Conservation (phyloP, 2,329 filamentous ascomycete species). For the Aspergillus puulaauensis region DNA sequence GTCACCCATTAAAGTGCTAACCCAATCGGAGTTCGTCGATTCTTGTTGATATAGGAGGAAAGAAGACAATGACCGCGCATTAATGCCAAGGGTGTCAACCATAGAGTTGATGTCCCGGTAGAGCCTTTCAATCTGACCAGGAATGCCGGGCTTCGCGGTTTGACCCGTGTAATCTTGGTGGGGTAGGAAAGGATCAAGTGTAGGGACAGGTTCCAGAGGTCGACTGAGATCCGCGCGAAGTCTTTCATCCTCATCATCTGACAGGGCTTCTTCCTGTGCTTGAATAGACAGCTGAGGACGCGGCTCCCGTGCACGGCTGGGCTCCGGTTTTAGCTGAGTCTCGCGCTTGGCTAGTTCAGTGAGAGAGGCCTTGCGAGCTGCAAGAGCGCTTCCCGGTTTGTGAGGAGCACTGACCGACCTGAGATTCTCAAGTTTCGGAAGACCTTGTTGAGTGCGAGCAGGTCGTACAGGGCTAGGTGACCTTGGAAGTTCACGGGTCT, state of each 20-base stretch:
- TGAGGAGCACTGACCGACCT: constrained; percentile 41
- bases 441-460: constrained; percentile 24
- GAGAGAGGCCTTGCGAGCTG: constrained; percentile 41
- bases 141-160: constrained; percentile 47
- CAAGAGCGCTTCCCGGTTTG: constrained; percentile 38
- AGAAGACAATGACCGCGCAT: constrained; percentile 64
- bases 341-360: constrained; percentile 33
- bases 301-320: constrained; percentile 28
- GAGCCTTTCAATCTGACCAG: constrained; percentile 50
- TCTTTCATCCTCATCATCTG: constrained; percentile 50
- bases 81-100: constrained; percentile 89
- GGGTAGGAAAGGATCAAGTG: constrained; percentile 49
- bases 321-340: constrained; percentile 21
- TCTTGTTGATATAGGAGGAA: constrained; percentile 53
- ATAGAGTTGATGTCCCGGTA: constrained; percentile 66
- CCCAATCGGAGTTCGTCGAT: constrained; percentile 51
- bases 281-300: constrained; percentile 31
- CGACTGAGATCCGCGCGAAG: constrained; percentile 45
- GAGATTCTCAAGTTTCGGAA: constrained; percentile 31
- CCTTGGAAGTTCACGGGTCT: constrained; percentile 37
- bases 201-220: constrained; percentile 43
- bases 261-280: constrained; percentile 33
- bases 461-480: constrained; percentile 49
- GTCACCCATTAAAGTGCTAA: constrained; percentile 40
- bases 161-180: constrained; percentile 48